Base-by-base conservation (phyloP, 139 green algal species). In the Asterochloris erici region DNA sequence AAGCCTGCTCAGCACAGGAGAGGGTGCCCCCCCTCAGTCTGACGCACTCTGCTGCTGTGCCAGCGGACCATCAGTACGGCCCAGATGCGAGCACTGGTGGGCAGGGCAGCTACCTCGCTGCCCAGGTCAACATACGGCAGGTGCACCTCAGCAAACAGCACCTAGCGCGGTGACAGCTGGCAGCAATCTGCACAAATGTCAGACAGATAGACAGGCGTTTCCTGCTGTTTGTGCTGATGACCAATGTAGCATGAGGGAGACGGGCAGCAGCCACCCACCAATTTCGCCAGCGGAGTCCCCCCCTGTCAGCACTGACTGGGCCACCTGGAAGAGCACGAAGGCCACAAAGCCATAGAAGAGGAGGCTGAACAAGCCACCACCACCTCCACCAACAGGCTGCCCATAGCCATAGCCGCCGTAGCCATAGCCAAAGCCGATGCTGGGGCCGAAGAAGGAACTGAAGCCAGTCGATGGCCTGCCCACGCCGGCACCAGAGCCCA, bases 271-370 rank as follows among this genome's bases (percentile, higher is more conserved):
- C 38, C 38, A 54, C 68, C 63, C 16, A 76, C 64, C 68, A 68
- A 24, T 63, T 29, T 74, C 64, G 19, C 47, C 66, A 26, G 13
- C 66, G 38, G 38, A 54, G 38, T 77, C 62, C 15, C 38, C 73
- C n/a, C 19, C 47, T n/a, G 69, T 73, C 23, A 63, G 24, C 19
- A 78, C 68, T 21, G 47, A 63, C 63, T 14, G 23, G 12, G 54
- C 62, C 74, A 77, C 73, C 12, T 68, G 28, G 19, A 54, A 64
- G 27, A 73, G 14, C 23, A 76, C 28, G 21, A 73, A 68, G 11
- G 70, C 38, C 14, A 71, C 83, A 11, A 87, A 73, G 73, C 88
- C 88, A 54, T 83, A 84, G 17, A 90, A 81, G 2, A 92, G 83
- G 16, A 92, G 68, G 13, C 77, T 87, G 69, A 79, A 63, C 1